phyloP scores from a whole-genome alignment of 2,329 filamentous ascomycete genomes.

The Epicoccum sorghinum region DNA sequence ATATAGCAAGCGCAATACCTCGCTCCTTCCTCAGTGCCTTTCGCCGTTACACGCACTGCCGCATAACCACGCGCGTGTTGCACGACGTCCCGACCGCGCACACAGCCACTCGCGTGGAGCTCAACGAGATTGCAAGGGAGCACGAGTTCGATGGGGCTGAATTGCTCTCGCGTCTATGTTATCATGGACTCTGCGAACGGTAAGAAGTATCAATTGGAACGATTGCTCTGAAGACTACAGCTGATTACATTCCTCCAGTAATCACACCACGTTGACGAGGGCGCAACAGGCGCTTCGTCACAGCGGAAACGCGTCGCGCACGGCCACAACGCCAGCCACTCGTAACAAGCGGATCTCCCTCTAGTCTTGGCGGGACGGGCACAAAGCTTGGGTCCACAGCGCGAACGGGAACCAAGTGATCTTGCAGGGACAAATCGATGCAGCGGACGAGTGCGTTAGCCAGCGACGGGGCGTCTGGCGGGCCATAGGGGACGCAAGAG shows the following conservation, averaged over 20 bases:
- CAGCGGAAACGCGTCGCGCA: constrained; percentile 6
- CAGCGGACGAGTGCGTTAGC: constrained; percentile 1
- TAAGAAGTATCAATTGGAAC: too few species aligned
- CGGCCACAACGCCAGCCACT: constrained; percentile 14
- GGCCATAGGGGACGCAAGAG: not conserved
- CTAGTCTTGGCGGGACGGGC: constrained; percentile 13
- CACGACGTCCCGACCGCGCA: constrained; percentile 1
- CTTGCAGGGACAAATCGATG: constrained; percentile 4
- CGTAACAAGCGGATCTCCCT: constrained; percentile 2
- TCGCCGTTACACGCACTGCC: constrained; percentile 1
- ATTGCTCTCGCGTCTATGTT: not conserved
- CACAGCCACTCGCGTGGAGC: constrained; percentile 12
- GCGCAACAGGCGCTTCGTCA: not conserved
- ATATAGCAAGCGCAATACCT: too few species aligned
- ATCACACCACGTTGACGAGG: not conserved
- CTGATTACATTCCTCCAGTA: not conserved
- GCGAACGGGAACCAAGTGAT: constrained; percentile 10
- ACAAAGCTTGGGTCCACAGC: constrained; percentile 11
- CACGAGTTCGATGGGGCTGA: not conserved
- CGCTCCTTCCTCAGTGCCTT: not conserved
- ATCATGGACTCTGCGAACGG: too few species aligned
- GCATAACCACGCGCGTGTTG: constrained; percentile 6
- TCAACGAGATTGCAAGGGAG: not conserved
- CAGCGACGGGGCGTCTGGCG: constrained; percentile 1
- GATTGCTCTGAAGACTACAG: too few species aligned